Evolutionary conservation across 2,329 filamentous ascomycete genomes (phyloP).

Genomic region (Colletotrichum tamarilloi): DNA sequence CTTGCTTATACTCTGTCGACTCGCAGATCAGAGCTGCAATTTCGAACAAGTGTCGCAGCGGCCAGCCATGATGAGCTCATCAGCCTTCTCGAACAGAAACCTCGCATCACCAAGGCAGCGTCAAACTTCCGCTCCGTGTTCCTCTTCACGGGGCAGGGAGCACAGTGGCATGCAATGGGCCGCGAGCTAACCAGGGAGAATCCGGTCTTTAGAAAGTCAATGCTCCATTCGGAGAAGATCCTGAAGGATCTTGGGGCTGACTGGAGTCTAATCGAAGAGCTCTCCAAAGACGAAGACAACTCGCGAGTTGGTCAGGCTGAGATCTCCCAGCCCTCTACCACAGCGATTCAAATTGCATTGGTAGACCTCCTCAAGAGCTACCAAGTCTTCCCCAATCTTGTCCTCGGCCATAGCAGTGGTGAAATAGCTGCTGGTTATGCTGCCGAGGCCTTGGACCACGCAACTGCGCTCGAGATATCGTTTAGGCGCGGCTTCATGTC

Average conservation of each 20-base stretch:
- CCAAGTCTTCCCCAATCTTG: conserved; percentile 46
- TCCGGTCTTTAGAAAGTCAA: conserved; percentile 44
- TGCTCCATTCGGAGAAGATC: background rate
- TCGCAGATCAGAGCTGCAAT: background rate
- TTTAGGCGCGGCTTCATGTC: conserved; percentile 59
- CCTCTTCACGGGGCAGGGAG: conserved; percentile 43
- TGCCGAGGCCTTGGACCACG: conserved; percentile 51
- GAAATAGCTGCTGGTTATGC: conserved; percentile 64
- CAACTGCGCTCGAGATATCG: conserved; percentile 57
- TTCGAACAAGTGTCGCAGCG: background rate
- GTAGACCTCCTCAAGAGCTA: conserved; percentile 42
- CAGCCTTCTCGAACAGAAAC: background rate
- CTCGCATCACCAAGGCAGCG: background rate
- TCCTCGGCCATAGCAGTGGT: conserved; percentile 61
- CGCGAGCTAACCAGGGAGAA: conserved; percentile 47
- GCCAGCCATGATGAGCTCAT: background rate
- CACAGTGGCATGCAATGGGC: conserved; percentile 39
- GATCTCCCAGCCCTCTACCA: conserved; percentile 45
- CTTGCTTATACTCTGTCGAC: conserved; percentile 29
- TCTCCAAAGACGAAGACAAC: conserved; percentile 38
- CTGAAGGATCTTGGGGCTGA: conserved; percentile 38
- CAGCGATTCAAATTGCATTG: conserved; percentile 44
- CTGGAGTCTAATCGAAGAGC: conserved; percentile 37
- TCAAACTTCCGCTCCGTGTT: conserved; percentile 23
- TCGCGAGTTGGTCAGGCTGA: conserved; percentile 40